phyloP scores from a whole-genome alignment of 768 basidiomycete species.

The Leccinum obscurum region DNA sequence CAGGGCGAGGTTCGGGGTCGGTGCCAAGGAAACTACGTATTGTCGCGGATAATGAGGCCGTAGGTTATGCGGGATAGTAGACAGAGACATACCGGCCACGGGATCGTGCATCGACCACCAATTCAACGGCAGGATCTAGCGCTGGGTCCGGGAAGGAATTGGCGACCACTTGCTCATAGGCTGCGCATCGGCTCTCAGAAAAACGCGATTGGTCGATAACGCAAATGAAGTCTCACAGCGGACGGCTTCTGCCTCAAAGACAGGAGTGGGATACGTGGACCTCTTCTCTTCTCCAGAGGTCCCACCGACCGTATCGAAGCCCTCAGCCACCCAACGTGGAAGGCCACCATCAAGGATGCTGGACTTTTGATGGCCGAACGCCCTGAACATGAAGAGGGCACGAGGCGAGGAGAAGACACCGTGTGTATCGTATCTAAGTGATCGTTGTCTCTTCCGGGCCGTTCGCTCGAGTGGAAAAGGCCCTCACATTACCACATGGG shows the following conservation, averaged over 20 bases:
- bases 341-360: constrained; percentile 94
- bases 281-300: constrained; percentile 26
- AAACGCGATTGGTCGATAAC: constrained; percentile 32
- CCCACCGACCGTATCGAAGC: constrained; percentile 48
- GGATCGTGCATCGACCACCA: constrained; percentile 88
- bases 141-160: constrained; percentile 58
- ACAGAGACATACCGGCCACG: constrained; percentile 60
- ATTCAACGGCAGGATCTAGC: constrained; percentile 47
- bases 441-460: constrained; percentile 11
- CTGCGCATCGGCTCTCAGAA: constrained; percentile 39
- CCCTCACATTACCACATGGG: constrained; percentile 81
- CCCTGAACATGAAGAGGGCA: constrained; percentile 91
- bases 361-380: constrained; percentile 84
- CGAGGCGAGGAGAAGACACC: constrained; percentile 93
- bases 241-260: constrained; percentile 49
- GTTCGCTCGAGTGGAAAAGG: constrained; percentile 1
- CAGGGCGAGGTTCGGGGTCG: constrained; percentile 87
- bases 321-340: constrained; percentile 74
- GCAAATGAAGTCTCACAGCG: constrained; percentile 39
- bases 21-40: constrained; percentile 68
- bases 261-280: constrained; percentile 52
- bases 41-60: constrained; percentile 8
- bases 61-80: constrained; percentile 1
- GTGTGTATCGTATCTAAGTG: constrained; percentile 76
- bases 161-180: constrained; percentile 75